Base-by-base conservation (phyloP, 225 moss, liverwort and hornwort species). In the Neckera pumila region DNA sequence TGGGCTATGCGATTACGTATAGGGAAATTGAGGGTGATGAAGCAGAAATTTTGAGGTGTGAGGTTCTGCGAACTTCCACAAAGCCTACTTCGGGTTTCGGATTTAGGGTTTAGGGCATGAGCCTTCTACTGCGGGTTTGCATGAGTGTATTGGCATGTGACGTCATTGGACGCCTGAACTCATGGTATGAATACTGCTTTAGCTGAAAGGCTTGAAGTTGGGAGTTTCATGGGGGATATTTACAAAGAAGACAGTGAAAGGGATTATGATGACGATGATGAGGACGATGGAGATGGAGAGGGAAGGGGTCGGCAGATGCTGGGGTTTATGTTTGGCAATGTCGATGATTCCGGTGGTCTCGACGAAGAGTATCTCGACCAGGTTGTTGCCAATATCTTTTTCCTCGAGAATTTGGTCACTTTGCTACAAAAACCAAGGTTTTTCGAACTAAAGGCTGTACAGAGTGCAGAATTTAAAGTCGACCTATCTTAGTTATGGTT, bases 301-400 rank as follows among this genome's bases (percentile, higher is more conserved):
- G 91, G 93, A 75, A 89, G 91, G 47, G 93, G 90, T 76, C 92
- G 90, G 80, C 94, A 91, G 67, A 93, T 97, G 97, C 89, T 97
- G 89, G 96, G 96, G 86, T 97, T 99, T 92, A 97, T 99, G 99
- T 99, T 99, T 76, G 99, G 99, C 74, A 99, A 99, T 90, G 97
- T 99, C 53, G 96, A 99, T 84, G 99, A 99, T 83, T 91, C 96
- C 15, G 99, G 99, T 67, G 99, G 94, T 88, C 95, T 99, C 69
- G 99, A 97, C 89, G 99, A 96, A 91, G 99, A 99, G 90, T 99
- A 99, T 83, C 94, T 99, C 76, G 99, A 99, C 92, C 95, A 99
- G 97, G 98, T 98, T 89, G 51, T 86, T 91, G 74, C 73, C 36
- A 61, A 61, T 33, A 28, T 82, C 65, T 62, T 59, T 47, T 69